Evolutionary conservation across 805 yeast genomes (phyloP), one percentile per base, ranked within the genome.

Genomic region (Wickerhamiella qilinensis): DNA sequence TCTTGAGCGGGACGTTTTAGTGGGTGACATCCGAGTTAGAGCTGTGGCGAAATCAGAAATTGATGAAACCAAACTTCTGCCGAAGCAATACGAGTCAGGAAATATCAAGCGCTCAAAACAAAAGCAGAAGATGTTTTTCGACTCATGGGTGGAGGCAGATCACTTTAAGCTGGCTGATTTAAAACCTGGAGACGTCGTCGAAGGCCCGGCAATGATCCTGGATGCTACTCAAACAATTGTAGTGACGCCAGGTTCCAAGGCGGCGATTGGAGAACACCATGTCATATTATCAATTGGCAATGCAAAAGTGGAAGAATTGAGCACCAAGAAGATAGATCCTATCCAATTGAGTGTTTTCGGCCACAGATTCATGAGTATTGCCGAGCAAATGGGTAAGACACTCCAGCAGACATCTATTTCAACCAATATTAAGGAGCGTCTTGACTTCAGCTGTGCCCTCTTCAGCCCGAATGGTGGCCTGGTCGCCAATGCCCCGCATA

Each of bases 401-500:
- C 62, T 82, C 39, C 79, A 80, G 46, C 77, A 78, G 57, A 82
- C 91, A 0, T 68, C 88, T 2, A 84, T 82, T 8, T 75, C 84
- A 4, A 79, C 86, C 2, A 82, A 82, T 51, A 86, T 82, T 30
- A 82, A 82, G 52, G 93, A 82, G 53, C 63, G 94, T 38, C 59
- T 81, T 27, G 93, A 82, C 54, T 82, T 78, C 55, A 77, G 86
- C 22, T 82, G 93, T 62, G 94, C 94, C 2, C 57, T 82, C 18
- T 82, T 82, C 54, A 83, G 77, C 48, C 64, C 77, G 1, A 65
- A 68, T 5, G 93, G 93, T n/a, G 77, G 76, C 22, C 59, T 82
- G 28, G 85, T 79, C 20, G 91, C 94, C 3, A 82, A 81, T 59
- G 93, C 93, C 0, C 93, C 93, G 1, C 86, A 79, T 53, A 72